Evolutionary conservation across 495 filamentous ascomycete species (phyloP), one percentile per base, ranked within the genome.

Genomic region (Gamarada debralockiae): DNA sequence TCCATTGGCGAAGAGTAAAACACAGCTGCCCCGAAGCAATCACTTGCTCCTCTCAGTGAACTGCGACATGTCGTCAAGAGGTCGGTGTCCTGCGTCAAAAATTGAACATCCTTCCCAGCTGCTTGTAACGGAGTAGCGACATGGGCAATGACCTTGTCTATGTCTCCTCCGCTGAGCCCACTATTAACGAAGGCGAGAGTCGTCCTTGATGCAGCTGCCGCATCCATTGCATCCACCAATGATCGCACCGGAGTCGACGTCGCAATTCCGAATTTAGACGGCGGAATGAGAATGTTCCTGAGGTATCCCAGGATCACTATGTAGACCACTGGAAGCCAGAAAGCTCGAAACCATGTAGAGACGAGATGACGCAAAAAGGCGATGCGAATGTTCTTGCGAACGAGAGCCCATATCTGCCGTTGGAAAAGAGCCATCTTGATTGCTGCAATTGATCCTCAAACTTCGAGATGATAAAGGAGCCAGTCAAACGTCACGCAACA

Each of bases 111-210:
- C 12, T 71, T 77, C 61, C 78, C 75, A 10, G 84, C 84, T 14
- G 53, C 64, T n/a, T 43, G 36, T 1, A 41, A 48, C 21, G 74
- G 64, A 14, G 66, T 62, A 4, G 78, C 70, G 36, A 95, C 63
- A 6, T 69, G 65, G 52, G 80, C 65, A 25, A 96, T 89, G 29
- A 92, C 80, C 14, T 72, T 69, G 47, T 86, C 78, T 45, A 96
- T 90, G 24, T 85, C 78, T 1, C 87, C 86, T 6, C 82, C 84
- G 5, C 65, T 67, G 36, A 84, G 73, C 22, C 87, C 86, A 69
- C 79, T 86, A 62, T 92, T 81, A 38, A 93, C 82, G 55, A 96
- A 89, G 13, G 81, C 84, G 13, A 96, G 68, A n/a, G 71, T 88
- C 38, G 85, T 64, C 50, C 80, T 73, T 7, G 78, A 75, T 48